phyloP scores from a whole-genome alignment of 2,329 filamentous ascomycete species.

The Sporothrix curviconia region DNA sequence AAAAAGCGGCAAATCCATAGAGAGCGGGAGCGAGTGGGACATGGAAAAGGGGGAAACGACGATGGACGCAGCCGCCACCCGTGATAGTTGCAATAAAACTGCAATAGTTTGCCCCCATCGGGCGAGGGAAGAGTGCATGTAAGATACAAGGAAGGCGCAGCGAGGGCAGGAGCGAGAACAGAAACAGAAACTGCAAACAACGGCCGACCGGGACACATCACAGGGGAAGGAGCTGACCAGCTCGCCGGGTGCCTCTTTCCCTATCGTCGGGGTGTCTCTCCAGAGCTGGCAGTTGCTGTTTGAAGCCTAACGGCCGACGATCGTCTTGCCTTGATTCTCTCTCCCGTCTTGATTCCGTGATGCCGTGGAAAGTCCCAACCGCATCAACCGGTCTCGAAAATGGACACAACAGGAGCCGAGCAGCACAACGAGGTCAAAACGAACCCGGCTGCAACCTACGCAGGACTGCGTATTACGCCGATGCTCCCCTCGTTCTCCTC shows the following conservation, averaged over 20 bases:
- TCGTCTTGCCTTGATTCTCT: neutral
- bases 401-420: neutral
- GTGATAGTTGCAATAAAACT: neutral
- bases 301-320: neutral
- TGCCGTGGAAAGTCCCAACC: neutral
- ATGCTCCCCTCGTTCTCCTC: no score
- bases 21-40: conserved; percentile 2
- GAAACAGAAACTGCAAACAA: neutral
- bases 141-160: neutral
- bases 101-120: neutral
- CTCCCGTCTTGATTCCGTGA: no score
- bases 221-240: neutral
- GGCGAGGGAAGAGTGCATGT: neutral
- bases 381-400: neutral
- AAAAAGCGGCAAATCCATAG: neutral
- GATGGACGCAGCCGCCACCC: conserved; percentile 2
- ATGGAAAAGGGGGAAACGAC: neutral
- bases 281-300: neutral
- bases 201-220: no score
- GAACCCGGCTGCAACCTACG: neutral
- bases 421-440: no score
- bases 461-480: neutral
- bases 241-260: neutral
- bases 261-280: neutral
- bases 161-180: no score